Conservation (phyloP, 1,139 yeast genomes). For the Suhomyces terraborum region DNA sequence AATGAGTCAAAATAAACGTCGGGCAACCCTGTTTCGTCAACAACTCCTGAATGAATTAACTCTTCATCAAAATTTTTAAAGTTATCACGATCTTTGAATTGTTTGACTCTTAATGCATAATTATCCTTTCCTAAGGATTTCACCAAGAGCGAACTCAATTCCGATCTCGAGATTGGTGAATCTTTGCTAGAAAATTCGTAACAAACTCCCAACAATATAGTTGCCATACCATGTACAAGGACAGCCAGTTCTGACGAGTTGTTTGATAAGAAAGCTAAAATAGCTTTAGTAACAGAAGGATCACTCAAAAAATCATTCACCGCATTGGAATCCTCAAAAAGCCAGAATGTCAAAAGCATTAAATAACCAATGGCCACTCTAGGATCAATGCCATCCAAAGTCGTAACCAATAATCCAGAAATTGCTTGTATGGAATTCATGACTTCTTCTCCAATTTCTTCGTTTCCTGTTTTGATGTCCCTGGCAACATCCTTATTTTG, state of each 20-base stretch:
- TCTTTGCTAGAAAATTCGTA: constrained; percentile 78
- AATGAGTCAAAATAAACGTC: constrained; percentile 69
- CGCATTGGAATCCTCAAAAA: constrained; percentile 75
- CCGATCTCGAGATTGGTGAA: constrained; percentile 70
- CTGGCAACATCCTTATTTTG: constrained; percentile 55
- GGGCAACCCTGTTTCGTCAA: constrained; percentile 86
- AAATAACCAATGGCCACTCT: constrained; percentile 79
- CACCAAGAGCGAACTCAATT: constrained; percentile 61
- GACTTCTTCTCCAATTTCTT: constrained; percentile 69
- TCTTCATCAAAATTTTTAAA: constrained; percentile 61
- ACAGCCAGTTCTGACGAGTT: constrained; percentile 58
- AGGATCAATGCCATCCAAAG: constrained; percentile 66
- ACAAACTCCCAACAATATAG: constrained; percentile 70
- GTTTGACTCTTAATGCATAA: constrained; percentile 70
- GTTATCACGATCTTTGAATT: constrained; percentile 60
- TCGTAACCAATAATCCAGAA: constrained; percentile 70
- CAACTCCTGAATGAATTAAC: constrained; percentile 24
- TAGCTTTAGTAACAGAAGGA: constrained; percentile 61
- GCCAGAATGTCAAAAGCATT: constrained; percentile 74
- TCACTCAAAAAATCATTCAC: constrained; percentile 78
- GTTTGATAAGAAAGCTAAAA: constrained; percentile 68
- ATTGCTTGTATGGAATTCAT: constrained; percentile 77
- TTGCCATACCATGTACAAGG: constrained; percentile 73
- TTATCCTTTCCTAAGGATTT: constrained; percentile 82
- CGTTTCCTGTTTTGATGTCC: constrained; percentile 65